These are phyloP conservation scores for Podospora australis DNA, from an alignment of 495 filamentous ascomycete genomes.

Conservation along the genomic window DNA sequence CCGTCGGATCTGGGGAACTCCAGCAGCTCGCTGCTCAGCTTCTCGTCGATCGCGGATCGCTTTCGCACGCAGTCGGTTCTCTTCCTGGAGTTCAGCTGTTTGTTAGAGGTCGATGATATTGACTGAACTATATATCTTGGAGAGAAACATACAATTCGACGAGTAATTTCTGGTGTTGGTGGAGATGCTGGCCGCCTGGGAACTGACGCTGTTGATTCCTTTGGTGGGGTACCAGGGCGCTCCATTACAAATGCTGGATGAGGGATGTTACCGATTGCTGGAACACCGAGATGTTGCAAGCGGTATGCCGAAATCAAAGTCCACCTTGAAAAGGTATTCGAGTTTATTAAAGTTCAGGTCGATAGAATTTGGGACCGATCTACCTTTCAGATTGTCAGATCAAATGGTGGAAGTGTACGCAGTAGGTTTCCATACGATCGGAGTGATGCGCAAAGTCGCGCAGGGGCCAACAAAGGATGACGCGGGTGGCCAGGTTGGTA, in stretches of 20 bases:
- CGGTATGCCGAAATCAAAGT: neutral
- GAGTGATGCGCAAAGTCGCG: too few relatives aligned
- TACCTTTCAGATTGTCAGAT: too few relatives aligned
- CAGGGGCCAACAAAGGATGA: too few relatives aligned
- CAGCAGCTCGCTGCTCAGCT: constrained; percentile 40
- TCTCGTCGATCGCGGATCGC: constrained; percentile 69
- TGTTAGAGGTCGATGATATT: too few relatives aligned
- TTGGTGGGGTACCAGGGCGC: constrained; percentile 58
- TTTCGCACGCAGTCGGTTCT: constrained; percentile 87
- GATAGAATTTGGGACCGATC: too few relatives aligned
- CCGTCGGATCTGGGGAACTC: constrained; percentile 22
- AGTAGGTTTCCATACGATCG: too few relatives aligned
- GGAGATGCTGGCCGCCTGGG: constrained; percentile 43
- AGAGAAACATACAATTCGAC: constrained; percentile 55
- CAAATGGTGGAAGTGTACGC: too few relatives aligned
- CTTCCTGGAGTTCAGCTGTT: constrained; percentile 68
- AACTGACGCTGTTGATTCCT: constrained; percentile 25
- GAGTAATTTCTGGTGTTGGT: constrained; percentile 67
- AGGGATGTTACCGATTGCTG: too few relatives aligned
- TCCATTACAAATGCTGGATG: constrained; percentile 37
- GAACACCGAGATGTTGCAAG: neutral
- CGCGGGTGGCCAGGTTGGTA: too few relatives aligned
- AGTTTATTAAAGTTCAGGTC: too few relatives aligned
- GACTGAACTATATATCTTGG: too few relatives aligned
- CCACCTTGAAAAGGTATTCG: too few relatives aligned